Base-by-base conservation (phyloP, 202 grass and related monocot genomes). In the Sporobolus alterniflorus region DNA sequence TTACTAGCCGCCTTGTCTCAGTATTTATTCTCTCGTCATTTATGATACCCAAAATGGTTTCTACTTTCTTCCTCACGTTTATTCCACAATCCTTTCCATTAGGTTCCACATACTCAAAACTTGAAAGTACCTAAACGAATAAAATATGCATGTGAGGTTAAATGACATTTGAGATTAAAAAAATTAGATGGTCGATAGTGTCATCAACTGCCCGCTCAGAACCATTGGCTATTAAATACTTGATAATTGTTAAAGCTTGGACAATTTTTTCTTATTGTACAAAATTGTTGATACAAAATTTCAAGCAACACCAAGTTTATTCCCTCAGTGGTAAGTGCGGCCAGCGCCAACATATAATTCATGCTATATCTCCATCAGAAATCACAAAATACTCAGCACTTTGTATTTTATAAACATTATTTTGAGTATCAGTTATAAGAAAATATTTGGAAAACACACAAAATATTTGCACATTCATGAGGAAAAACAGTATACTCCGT, bases 11-110 rank as follows among this genome's bases (percentile, higher is more conserved):
- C 97, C 89, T 96, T 99, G 33, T 99, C 97, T 88, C 97, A 69
- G 88, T 89, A 79, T 99, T 88, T 83, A 99, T 99, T 92, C 84
- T 96, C 39, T 96, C 93, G 72, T 99, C 97, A 89, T 96, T 99
- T 57, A 99, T 32, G 69, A 99, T 85, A 56, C 86, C 84, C 63
- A 89, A 54, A 46, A 99, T 94, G 61, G 93, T 99, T 90, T 99
- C 97, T 20, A 92, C 93, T 76, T 99, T 99, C 86, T 99, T 99
- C 76, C 93, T 94, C 67, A 99, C 97, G 76, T 99, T 99, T 88
- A 99, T 89, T 71, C 97, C 97, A 54, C 73, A 75, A 83, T 99
- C 97, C 79, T 99, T 99, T 85, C 97, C 91, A 88, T 94, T 99
- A 68, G 97, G 91, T 46, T 99, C 93, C 40, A 96, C 89, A 92